These are phyloP conservation scores for Lunasporangiospora selenospora DNA, from an alignment of 192 early-diverging fungal species.

Conservation along the genomic window DNA sequence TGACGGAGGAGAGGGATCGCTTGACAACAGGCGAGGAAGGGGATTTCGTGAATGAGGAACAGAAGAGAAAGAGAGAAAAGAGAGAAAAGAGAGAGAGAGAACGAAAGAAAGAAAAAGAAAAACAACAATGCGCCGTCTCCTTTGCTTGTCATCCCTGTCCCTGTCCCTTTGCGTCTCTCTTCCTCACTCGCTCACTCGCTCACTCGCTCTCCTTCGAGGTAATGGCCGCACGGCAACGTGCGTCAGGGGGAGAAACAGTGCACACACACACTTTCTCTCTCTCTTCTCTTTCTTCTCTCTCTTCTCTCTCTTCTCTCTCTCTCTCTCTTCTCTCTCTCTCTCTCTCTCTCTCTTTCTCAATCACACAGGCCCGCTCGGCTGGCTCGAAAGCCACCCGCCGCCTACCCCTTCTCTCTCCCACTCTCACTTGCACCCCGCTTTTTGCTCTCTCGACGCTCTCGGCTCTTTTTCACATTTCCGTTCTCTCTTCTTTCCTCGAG, in stretches of 20 bases:
- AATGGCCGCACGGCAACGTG: background rate
- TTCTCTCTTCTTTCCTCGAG: background rate
- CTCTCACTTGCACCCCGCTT: background rate
- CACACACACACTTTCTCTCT: background rate
- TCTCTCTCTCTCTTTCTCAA: background rate
- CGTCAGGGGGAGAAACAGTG: background rate
- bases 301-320: background rate
- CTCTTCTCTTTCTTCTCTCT: background rate
- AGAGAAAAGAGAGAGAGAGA: background rate
- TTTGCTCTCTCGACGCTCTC: background rate
- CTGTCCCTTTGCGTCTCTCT: background rate
- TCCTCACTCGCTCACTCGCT: too few relatives aligned
- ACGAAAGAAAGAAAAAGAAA: background rate
- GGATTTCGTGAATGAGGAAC: conserved; percentile 23
- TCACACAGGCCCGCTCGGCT: too few relatives aligned
- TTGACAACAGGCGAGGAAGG: background rate
- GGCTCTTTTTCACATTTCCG: too few relatives aligned
- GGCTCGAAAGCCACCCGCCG: too few relatives aligned
- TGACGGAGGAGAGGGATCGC: background rate
- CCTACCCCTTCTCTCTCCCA: background rate
- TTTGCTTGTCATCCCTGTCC: background rate
- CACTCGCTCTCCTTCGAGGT: background rate
- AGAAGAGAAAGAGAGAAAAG: background rate
- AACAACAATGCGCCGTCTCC: background rate
- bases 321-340: background rate